Percentiles rank a stretch among this genome's conserved stretches.
phyloP scores from a whole-genome alignment of 2,329 filamentous ascomycete genomes.

The Colletotrichum orbiculare region DNA sequence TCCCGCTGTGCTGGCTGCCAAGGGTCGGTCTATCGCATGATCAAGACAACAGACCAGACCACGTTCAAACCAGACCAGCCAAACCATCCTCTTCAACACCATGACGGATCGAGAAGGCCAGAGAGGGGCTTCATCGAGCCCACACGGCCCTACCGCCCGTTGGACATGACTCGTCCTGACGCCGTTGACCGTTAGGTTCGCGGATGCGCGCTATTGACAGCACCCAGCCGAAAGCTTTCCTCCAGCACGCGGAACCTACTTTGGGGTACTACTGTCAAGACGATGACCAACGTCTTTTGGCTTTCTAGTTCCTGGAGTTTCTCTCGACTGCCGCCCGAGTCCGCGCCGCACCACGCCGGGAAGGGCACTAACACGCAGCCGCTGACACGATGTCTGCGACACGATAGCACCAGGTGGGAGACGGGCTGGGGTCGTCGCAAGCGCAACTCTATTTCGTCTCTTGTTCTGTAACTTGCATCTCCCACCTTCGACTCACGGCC shows the following conservation, averaged over 20 bases:
- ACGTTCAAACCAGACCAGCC: constrained; percentile 18
- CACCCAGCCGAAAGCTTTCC: constrained; percentile 14
- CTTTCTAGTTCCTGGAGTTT: constrained; percentile 11
- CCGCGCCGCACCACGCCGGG: not conserved
- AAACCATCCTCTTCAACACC: constrained; percentile 6
- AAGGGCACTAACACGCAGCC: constrained; percentile 13
- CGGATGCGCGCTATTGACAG: constrained; percentile 29
- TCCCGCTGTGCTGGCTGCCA: not conserved
- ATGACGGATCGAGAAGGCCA: not conserved
- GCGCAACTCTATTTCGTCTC: constrained; percentile 24
- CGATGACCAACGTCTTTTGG: too few species aligned
- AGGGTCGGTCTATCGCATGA: not conserved
- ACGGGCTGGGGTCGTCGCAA: not conserved
- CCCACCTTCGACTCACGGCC: constrained; percentile 11
- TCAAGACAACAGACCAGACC: constrained; percentile 24
- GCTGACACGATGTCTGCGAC: not conserved
- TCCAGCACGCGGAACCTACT: not conserved
- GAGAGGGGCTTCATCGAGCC: not conserved
- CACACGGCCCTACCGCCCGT: constrained; percentile 24
- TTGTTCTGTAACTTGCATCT: constrained; percentile 15
- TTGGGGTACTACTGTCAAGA: not conserved
- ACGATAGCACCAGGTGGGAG: not conserved
- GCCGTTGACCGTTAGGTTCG: constrained; percentile 31
- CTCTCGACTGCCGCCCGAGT: not conserved
- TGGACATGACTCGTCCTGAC: constrained; percentile 33